Evolutionary conservation across 805 yeast species (phyloP), one percentile per base, ranked within the genome.

Genomic region (Sugiyamaella marilandica): DNA sequence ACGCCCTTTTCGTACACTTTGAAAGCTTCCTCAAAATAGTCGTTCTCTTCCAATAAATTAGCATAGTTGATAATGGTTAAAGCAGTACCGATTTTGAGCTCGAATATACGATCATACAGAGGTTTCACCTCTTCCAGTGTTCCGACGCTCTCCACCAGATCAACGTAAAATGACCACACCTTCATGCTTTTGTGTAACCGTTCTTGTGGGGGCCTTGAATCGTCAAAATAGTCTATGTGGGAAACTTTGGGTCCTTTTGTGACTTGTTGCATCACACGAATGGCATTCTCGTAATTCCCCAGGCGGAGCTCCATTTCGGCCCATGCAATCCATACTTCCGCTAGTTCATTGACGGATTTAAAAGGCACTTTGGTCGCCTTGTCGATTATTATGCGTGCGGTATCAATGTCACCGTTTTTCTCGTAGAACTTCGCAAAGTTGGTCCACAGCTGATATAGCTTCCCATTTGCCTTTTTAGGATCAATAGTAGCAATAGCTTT

Each of bases 121-220:
- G 62, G 62, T 39, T 70, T 61, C 1, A 75, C 70, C 8, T 67
- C 70, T 34, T 70, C 67, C 0, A 72, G 63, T 11, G 68, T 58
- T 0, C 70, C 70, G 10, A 74, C 61, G 11, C 59, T 53, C 45
- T 76, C 79, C 14, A 84, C 74, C 29, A 87, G 63, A 60, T 87
- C 96, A 26, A 88, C 64, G 62, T 85, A 87, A 57, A 80, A 78
- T 2, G 79, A 69, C 97, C 97, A 91, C 5, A 90, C 67, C 49
- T 78, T 78, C 41, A 72, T 68, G 4, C 87, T 81, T 59, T 81
- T 82, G 65, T 79, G 83, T 9, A 85, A 59, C 31, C 87, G 67
- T 26, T 77, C 66, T 56, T 84, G 90, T 0, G 86, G 79, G 11
- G 84, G 71, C 1, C 74, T 51, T 0, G 69, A 58, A 16, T 66